Conservation (phyloP, 106 monocot genomes). For the Dioscorea dumetorum region DNA sequence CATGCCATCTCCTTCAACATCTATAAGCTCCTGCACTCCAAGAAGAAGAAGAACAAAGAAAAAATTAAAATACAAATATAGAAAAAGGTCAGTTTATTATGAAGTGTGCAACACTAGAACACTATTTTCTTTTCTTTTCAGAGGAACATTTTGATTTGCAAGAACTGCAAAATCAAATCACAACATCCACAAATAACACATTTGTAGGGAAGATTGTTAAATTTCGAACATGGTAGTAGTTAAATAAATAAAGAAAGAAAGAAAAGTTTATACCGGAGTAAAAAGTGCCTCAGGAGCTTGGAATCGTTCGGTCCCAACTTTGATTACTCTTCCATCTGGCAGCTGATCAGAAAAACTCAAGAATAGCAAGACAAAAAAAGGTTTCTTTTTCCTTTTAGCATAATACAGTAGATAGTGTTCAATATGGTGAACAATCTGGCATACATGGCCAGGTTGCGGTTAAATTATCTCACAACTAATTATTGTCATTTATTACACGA, state of each 20-base stretch:
- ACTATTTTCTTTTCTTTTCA: too few species aligned
- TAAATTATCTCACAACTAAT: too few species aligned
- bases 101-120: background rate
- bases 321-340: conserved; percentile 97
- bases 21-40: conserved; percentile 77
- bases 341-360: conserved; percentile 47
- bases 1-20: conserved; percentile 99
- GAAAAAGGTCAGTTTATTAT: too few species aligned
- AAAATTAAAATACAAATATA: too few species aligned
- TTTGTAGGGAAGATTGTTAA: background rate
- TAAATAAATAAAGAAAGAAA: background rate
- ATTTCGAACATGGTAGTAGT: too few species aligned
- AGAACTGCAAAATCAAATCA: background rate
- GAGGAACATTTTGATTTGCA: background rate
- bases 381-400: too few species aligned
- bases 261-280: conserved; percentile 52
- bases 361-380: background rate
- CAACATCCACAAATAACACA: background rate
- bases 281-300: conserved; percentile 98
- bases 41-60: too few species aligned
- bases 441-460: too few species aligned
- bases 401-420: too few species aligned
- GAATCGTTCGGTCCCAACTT: conserved; percentile 95
- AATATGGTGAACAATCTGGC: too few species aligned
- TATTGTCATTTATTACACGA: too few species aligned